A percentile compares a stretch with the other conserved stretches of the same genome.
Evolutionary conservation across 805 yeast genomes (phyloP).

Genomic region (Priceomyces medius): DNA sequence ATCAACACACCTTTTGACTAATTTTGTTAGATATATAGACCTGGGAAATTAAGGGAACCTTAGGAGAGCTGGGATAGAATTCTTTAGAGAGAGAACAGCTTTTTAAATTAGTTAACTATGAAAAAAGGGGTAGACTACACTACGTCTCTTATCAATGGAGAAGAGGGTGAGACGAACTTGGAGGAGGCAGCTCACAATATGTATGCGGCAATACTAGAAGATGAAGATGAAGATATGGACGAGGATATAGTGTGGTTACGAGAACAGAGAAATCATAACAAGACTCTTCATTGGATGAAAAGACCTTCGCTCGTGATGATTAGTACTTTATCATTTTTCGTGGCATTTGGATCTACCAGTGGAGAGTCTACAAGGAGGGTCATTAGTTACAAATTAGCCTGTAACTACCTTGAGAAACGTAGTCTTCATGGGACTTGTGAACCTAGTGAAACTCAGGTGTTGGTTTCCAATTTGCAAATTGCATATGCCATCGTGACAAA

Average conservation of each 20-base stretch:
- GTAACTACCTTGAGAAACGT: constrained; percentile 18
- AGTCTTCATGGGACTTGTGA: constrained; percentile 21
- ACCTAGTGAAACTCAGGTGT: constrained; percentile 32
- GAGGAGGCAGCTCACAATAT: constrained; percentile 34
- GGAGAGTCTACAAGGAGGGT: constrained; percentile 43
- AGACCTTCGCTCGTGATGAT: constrained; percentile 59
- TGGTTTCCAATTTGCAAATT: constrained; percentile 51
- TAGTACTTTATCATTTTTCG: constrained; percentile 40
- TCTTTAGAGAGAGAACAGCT: too few relatives aligned
- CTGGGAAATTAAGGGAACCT: too few relatives aligned
- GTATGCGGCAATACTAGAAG: constrained; percentile 40
- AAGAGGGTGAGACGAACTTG: constrained; percentile 13
- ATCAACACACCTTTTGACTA: too few relatives aligned
- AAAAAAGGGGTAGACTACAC: not conserved
- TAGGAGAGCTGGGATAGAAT: too few relatives aligned
- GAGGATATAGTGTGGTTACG: constrained; percentile 50
- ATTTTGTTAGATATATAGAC: too few relatives aligned
- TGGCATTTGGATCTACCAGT: constrained; percentile 41
- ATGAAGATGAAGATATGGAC: constrained; percentile 30
- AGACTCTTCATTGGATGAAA: constrained; percentile 48
- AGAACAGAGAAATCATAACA: constrained; percentile 47
- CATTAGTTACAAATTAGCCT: constrained; percentile 29
- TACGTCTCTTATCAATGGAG: constrained; percentile 1
- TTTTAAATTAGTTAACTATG: too few relatives aligned
- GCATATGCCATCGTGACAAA: constrained; percentile 42